Percentiles rank a stretch among this genome's conserved stretches.
These are phyloP conservation scores for Xylaria sp. DNA, from an alignment of 2,329 filamentous ascomycete genomes.

Conservation along the genomic window DNA sequence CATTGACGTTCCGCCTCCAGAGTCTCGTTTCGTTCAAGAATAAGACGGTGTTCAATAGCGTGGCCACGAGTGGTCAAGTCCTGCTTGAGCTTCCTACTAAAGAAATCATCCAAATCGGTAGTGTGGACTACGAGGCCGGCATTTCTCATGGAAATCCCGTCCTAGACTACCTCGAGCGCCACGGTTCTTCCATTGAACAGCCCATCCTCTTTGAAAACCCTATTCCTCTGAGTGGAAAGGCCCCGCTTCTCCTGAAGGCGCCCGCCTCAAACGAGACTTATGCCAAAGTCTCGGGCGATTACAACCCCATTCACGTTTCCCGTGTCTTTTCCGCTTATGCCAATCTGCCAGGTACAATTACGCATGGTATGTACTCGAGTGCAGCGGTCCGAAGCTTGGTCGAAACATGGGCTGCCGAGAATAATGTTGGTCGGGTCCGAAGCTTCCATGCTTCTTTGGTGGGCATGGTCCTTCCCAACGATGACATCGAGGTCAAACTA, in stretches of 20 bases:
- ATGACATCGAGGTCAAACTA: conserved; percentile 92
- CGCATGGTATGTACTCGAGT: conserved; percentile 99
- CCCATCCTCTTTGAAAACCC: conserved; percentile 97
- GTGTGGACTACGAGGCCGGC: conserved; percentile 93
- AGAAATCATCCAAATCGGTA: conserved; percentile 97
- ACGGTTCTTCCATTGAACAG: conserved; percentile 93
- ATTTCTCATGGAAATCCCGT: conserved; percentile 95
- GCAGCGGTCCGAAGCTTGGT: conserved; percentile 94
- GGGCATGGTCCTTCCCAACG: conserved; percentile 98
- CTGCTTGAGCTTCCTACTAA: conserved; percentile 94
- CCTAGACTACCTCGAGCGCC: conserved; percentile 91
- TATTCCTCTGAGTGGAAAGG: conserved; percentile 93
- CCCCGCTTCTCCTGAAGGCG: conserved; percentile 85
- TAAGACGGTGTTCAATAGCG: conserved; percentile 87
- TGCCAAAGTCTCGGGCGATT: conserved; percentile 95
- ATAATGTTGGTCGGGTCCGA: conserved; percentile 95
- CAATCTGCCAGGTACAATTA: conserved; percentile 95
- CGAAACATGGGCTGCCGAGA: conserved; percentile 98
- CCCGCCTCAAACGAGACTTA: conserved; percentile 98
- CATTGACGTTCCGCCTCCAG: conserved; percentile 93
- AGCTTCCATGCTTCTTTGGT: conserved; percentile 97
- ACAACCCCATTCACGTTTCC: conserved; percentile 98
- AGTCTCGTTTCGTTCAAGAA: conserved; percentile 95
- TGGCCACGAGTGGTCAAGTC: conserved; percentile 92
- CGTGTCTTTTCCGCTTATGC: conserved; percentile 96